These are phyloP conservation scores for Gremmenia infestans DNA, from an alignment of 2,329 filamentous ascomycete species.

Conservation along the genomic window DNA sequence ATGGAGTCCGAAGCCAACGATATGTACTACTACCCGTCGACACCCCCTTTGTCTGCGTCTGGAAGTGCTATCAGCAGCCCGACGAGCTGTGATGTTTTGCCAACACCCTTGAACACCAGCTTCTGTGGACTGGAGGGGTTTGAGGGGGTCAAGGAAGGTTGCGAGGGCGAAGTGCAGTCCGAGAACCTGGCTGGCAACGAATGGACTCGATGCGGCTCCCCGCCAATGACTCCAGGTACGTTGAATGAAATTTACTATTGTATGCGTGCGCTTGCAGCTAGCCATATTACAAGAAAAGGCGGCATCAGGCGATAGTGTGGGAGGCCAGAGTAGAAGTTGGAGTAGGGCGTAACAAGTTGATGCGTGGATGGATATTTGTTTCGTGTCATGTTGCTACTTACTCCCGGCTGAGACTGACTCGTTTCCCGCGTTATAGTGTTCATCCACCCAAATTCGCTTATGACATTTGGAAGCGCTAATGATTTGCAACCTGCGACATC, in stretches of 20 bases:
- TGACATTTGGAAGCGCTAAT: slow-evolving; percentile 51
- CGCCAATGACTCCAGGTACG: slow-evolving; percentile 88
- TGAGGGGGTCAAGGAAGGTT: slow-evolving; percentile 63
- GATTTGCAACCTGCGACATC: slow-evolving; percentile 69
- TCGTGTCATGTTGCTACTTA: too few relatives aligned
- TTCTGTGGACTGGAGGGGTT: slow-evolving; percentile 68
- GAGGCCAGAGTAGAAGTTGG: background rate
- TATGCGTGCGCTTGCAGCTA: too few relatives aligned
- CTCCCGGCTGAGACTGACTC: slow-evolving; percentile 8
- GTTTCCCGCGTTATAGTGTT: slow-evolving; percentile 44
- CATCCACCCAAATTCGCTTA: slow-evolving; percentile 62
- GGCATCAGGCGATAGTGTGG: background rate
- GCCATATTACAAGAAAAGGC: too few relatives aligned
- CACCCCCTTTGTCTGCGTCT: slow-evolving; percentile 79
- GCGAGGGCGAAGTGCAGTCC: slow-evolving; percentile 63
- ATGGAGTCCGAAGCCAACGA: slow-evolving; percentile 72
- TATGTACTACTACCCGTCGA: slow-evolving; percentile 70
- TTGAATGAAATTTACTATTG: slow-evolving; percentile 21
- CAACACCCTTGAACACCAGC: slow-evolving; percentile 77
- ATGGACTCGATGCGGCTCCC: slow-evolving; percentile 73
- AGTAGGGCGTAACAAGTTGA: background rate
- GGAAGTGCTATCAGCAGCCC: slow-evolving; percentile 85
- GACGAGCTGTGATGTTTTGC: slow-evolving; percentile 68
- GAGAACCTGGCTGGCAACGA: slow-evolving; percentile 70
- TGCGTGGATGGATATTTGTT: background rate